Evolutionary conservation across 2,329 filamentous ascomycete species (phyloP), one percentile per base, ranked within the genome.

Genomic region (Pleurostoma richardsiae): DNA sequence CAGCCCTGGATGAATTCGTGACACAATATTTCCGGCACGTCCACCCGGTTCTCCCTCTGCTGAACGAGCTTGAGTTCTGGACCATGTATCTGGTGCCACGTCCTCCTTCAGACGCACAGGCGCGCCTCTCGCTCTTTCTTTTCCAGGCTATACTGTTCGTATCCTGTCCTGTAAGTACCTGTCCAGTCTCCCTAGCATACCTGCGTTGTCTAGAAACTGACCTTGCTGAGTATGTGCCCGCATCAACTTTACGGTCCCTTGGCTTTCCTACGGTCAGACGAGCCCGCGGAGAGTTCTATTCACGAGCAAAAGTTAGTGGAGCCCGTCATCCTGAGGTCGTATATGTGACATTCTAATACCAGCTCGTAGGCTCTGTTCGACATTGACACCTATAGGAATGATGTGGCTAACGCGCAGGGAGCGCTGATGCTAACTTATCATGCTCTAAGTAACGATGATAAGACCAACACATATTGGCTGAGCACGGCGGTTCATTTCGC

Each of bases 21-120:
- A 65, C 70, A 52, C 68, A 73, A 42, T 74, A 72, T 50, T 74
- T 73, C 46, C 56, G 72, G 8, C 69, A 73, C 45, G 68, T 73
- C n/a, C 71, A 74, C 46, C 69, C 70, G 1, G 52, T 71, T 30
- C 56, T 73, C 30, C 71, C 71, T 1, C 54, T 74, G 28, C 51
- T 73, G 29, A 65, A 72, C 43, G 69, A 78, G 54, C 69, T 68
- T 1, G 64, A 72, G 39, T 73, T 75, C 46, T 77, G 73, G 73
- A 67, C 73, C 46, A 58, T 72, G 44, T 71, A 70, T 49, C 60
- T 57, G 40, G 49, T 59, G 19, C 19, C 41, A 5, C 47, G 8
- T 39, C 44, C 48, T 11, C 43, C 58, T 3, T 52, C 52, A 10
- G n/a, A 8, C 8, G 33, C 33, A 8, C 33, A n/a, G 33, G 59